Conservation (phyloP, 2,329 filamentous ascomycete species). For the Penicillium sp. region DNA sequence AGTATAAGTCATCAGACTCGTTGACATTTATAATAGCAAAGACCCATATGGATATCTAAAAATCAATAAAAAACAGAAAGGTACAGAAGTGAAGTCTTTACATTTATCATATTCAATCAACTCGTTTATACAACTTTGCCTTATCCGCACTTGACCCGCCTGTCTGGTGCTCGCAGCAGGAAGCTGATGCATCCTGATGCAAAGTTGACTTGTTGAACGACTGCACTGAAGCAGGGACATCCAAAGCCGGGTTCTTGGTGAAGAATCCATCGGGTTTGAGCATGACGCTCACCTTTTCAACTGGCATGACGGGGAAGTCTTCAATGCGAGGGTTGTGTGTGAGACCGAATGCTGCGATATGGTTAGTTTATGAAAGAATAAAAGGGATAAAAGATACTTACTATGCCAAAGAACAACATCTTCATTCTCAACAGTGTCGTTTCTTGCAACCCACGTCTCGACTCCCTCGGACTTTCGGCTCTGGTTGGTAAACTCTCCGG, state of each 20-base stretch:
- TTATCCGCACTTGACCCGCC: slow-evolving; percentile 20
- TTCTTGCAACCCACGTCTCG: slow-evolving; percentile 39
- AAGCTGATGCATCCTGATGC: slow-evolving; percentile 21
- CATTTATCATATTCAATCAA: slow-evolving; percentile 18
- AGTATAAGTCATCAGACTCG: not conserved
- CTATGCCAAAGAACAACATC: slow-evolving; percentile 36
- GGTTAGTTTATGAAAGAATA: not conserved
- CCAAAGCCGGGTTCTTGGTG: slow-evolving; percentile 44
- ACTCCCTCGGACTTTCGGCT: slow-evolving; percentile 42
- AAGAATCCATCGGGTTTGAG: slow-evolving; percentile 10
- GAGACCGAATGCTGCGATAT: slow-evolving; percentile 14
- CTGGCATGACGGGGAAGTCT: slow-evolving; percentile 11
- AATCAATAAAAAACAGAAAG: not conserved
- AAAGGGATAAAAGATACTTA: slow-evolving; percentile 19
- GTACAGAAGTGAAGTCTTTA: not conserved
- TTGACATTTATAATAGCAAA: not conserved
- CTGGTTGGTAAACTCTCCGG: slow-evolving; percentile 47
- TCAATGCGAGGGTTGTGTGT: slow-evolving; percentile 27
- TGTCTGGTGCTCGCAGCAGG: slow-evolving; percentile 17
- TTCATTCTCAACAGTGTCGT: slow-evolving; percentile 26
- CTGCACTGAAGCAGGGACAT: slow-evolving; percentile 42
- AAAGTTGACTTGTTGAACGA: slow-evolving; percentile 40
- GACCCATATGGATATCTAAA: not conserved
- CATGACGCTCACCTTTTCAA: slow-evolving; percentile 6
- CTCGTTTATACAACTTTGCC: slow-evolving; percentile 29